phyloP scores from a whole-genome alignment of 2,329 filamentous ascomycete species.

The Claviceps humidiphila region DNA sequence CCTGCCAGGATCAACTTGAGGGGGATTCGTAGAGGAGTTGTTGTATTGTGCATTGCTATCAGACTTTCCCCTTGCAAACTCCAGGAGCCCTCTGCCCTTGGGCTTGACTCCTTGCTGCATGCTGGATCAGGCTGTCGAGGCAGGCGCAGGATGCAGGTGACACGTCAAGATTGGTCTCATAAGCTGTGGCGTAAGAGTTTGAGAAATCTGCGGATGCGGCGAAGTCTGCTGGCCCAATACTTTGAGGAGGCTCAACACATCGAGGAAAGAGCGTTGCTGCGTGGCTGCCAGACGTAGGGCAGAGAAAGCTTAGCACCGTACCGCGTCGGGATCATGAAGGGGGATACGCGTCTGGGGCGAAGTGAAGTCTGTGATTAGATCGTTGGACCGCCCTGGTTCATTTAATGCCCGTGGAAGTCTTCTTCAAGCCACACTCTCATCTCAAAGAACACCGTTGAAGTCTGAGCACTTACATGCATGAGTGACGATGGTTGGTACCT shows the following conservation, averaged over 20 bases:
- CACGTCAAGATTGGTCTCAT: not conserved
- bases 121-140: not conserved
- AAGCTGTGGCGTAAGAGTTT: not conserved
- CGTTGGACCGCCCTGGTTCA: not conserved
- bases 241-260: not conserved
- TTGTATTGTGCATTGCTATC: slow-evolving; percentile 12
- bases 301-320: not conserved
- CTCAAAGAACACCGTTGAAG: not conserved
- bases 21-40: slow-evolving; percentile 7
- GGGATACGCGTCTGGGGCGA: not conserved
- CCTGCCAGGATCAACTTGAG: slow-evolving; percentile 9
- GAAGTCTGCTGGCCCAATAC: not conserved
- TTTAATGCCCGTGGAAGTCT: not conserved
- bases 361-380: not conserved
- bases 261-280: not conserved
- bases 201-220: not conserved
- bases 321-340: not conserved
- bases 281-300: not conserved
- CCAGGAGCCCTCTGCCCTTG: slow-evolving; percentile 17
- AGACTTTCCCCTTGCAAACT: slow-evolving; percentile 17
- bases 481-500: not conserved
- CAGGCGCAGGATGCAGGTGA: not conserved
- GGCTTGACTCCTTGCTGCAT: slow-evolving; percentile 20
- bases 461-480: not conserved
- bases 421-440: not conserved